Base-by-base conservation (phyloP, 176 grass and related monocot species). In the Musa beccarii region DNA sequence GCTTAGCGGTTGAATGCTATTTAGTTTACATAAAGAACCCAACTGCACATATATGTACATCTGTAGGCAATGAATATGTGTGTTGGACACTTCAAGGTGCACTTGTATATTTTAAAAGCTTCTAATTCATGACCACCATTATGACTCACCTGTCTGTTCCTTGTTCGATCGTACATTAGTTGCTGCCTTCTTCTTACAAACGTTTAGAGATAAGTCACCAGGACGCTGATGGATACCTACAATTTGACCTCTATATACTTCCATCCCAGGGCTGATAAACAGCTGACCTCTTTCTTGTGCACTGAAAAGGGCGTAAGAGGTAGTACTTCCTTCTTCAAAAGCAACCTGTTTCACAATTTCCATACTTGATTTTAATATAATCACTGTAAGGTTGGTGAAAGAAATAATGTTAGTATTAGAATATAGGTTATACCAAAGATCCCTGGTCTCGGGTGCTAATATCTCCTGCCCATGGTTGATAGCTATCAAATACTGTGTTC, bases 101-200 rank as follows among this genome's bases (percentile, higher is more conserved):
- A 69, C 2, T 43, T 10, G 34, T 49, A 16, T 69, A 15, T 10
- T 69, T 50, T 69, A 69, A 26, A 68, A 34, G 28, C 2, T 49
- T 43, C 26, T 16, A 78, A 62, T 43, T 64, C 74, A 49, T 22
- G 29, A 29, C 13, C 61, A 63, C 29, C 23, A 68, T 55, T 59
- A 49, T 51, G 83, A 53, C 28, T 68, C 81, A 93, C 94, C 94
- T 53, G 94, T 98, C 59, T 88, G 87, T 86, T 98, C 94, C 73
- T 98, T 93, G 90, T 98, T 98, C 50, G 94, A 93, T 29, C 90
- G 88, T 17, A 98, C 85, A 75, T 98, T 98, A 69, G 94, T 98
- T 77, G 88, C 90, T 81, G 94, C 94, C 80, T 98, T 98, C 83
- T 92, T 98, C 86, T 98, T 98, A 88, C 90, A 98, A 59, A 98